Evolutionary conservation across 1,284 basidiomycete species (phyloP).

Genomic region (Ceratobasidium papillatum): DNA sequence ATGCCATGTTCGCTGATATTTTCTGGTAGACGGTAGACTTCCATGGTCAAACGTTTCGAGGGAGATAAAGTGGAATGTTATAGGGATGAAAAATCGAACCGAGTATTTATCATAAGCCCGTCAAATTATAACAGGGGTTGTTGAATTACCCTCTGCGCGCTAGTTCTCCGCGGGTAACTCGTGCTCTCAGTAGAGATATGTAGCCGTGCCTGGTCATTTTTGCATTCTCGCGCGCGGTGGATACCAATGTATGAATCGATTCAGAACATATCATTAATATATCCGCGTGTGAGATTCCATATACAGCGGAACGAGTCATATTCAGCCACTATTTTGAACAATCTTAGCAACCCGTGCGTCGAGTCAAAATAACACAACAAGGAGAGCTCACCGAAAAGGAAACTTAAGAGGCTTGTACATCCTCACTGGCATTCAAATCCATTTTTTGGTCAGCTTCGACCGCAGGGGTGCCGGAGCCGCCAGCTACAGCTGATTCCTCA

Average conservation of each 20-base stretch:
- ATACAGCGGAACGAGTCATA: no score
- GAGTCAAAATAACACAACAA: no score
- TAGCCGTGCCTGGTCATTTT: no score
- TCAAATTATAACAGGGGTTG: not conserved
- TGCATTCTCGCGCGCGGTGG: no score
- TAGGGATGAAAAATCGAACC: not conserved
- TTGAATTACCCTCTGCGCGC: no score
- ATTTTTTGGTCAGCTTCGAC: not conserved
- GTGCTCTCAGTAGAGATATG: no score
- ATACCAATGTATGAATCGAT: not conserved
- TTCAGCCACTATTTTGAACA: no score
- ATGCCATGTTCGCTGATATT: not conserved
- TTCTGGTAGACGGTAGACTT: not conserved
- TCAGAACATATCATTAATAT: not conserved
- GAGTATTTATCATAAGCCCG: not conserved
- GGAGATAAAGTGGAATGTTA: not conserved
- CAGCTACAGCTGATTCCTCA: slow-evolving; percentile 14
- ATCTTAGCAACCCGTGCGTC: no score
- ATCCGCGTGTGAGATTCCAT: not conserved
- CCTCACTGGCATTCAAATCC: not conserved
- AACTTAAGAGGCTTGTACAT: not conserved
- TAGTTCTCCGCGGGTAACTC: no score
- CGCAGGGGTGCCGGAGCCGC: not conserved
- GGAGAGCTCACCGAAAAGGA: not conserved
- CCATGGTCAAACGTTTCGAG: not conserved